Base-by-base conservation (phyloP, 371 early-diverging fungal genomes). In the Apophysomyces sp. region DNA sequence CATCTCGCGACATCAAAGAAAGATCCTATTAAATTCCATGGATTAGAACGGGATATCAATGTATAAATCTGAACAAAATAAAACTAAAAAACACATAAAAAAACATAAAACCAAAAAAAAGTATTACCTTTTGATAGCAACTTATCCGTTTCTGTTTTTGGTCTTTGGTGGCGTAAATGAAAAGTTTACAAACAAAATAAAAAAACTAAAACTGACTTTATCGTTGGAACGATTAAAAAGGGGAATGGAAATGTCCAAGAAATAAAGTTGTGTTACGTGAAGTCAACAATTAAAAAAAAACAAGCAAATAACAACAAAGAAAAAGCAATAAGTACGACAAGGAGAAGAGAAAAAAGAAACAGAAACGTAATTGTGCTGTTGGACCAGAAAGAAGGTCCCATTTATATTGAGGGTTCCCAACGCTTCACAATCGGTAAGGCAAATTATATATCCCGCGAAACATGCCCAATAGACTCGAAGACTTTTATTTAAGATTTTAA, bases 401-500 rank as follows among this genome's bases (percentile, higher is more conserved):
- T 49, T 51, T 29, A 52, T 55, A 57, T 55, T 54, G 49, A 9
- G 49, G 9, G 49, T 21, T 18, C 49, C 11, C 49, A 21, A 44
- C 27, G 49, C 49, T 30, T 55, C 31, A 21, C 36, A 55, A 55
- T 55, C 55, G 55, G 55, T n/a, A 55, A 55, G n/a, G 34, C 55
- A 55, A 55, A 55, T 55, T 34, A 52, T 31, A 61, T 55, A 58
- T 55, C 58, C 65, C 65, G 65, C 65, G 65, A 65, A 65, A 65
- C 65, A 65, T 65, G 57, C 56, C 65, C 65, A 65, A 65, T 65
- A 57, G 55, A 77, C 61, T 32, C 56, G 21, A 24, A 31, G 12
- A 36, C 36, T 24, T n/a, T 55, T 55, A 30, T 55, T 31, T 31
- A 21, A 24, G 11, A 18, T 26, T 55, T 31, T 31, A 7, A 24